Evolutionary conservation across 2,329 filamentous ascomycete genomes (phyloP), one percentile per base, ranked within the genome.

Genomic region (Ceratocystis alfenasii): DNA sequence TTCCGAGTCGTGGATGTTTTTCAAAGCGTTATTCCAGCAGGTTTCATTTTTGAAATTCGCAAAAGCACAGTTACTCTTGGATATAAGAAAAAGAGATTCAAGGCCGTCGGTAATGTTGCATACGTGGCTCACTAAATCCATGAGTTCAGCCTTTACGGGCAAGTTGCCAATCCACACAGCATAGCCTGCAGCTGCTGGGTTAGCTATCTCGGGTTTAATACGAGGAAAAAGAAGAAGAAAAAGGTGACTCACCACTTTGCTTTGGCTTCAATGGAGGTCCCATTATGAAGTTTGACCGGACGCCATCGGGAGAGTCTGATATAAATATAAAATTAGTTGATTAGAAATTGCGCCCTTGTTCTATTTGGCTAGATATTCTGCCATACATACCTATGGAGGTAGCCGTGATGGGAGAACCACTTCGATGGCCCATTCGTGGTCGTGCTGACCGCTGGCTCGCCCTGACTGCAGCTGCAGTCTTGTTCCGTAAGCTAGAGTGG

Each of bases 111-210:
- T 87, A 69, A 92, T 87, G 69, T 84, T 85, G 68, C 89, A 95
- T 67, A 96, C 94, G 73, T 96, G 89, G 68, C 94, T 85, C 64
- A 96, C 95, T n/a, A 97, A 78, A 67, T 83, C 88, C 75, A 90
- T 86, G 12, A 97, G 80, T 50, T 87, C 87, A 0, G 91, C 88
- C 62, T 90, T 88, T 0, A 90, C 88, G 3, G 93, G 92, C 0
- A 97, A 79, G 73, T 97, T 97, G 50, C 94, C 94, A 33, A 97
- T 90, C 93, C 94, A 97, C 22, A 97, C 85, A 0, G 93, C 93
- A 73, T 96, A 89, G 1, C 92, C 93, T 78, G 81, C 25, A 22
- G 6, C 64, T n/a, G 63, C 63, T 73, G 63, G 71, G 67, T 59
- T 36, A 20, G 50, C 15, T 70, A 69, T 5, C 6, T 48, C 15